Evolutionary conservation across 345 rosid species (phyloP), one percentile per base, ranked within the genome.

Genomic region (Geranium brycei): DNA sequence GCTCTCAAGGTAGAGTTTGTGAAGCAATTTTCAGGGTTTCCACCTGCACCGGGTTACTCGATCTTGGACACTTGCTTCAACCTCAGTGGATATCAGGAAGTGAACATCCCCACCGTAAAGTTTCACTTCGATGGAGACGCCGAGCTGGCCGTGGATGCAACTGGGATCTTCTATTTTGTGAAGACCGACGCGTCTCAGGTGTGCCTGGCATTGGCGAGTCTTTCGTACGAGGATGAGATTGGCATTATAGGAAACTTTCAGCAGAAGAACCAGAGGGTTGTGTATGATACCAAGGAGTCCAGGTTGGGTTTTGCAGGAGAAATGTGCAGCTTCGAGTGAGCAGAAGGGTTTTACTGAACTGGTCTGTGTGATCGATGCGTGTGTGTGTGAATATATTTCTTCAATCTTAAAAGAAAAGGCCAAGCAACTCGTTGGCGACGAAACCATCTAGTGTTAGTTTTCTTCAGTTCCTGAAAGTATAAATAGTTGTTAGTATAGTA

Each of bases 51-150:
- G 4, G 65, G 87, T 1, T 87, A 73, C 67, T 84, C 90, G 2
- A 89, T 89, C 78, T 70, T 89, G 77, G 98, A 89, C 62, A 83
- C 92, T 30, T 91, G 98, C 76, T 92, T 82, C 70, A 78, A 92
- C 79, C 87, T 89, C 58, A 92, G 85, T 68, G 79, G 76, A 5
- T 87, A 84, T 55, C 79, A 77, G 57, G 88, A 85, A 63, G 78
- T 87, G 40, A 82, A 83, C 31, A 77, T 92, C 71, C 98, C 96
- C 4, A 73, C 75, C 23, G 71, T 89, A 55, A 82, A 68, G 55
- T 18, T 92, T 78, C 62, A 81, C 40, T 92, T 92, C 31, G 78
- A 85, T 64, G 89, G 83, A 12, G 68, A 78, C 28, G 82, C 86
- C 0, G 78, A 78, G 71, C 73, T 91, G 62, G 67, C 55, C 59